Conservation (phyloP, 805 yeast species). For the Saturnispora gosingensis region DNA sequence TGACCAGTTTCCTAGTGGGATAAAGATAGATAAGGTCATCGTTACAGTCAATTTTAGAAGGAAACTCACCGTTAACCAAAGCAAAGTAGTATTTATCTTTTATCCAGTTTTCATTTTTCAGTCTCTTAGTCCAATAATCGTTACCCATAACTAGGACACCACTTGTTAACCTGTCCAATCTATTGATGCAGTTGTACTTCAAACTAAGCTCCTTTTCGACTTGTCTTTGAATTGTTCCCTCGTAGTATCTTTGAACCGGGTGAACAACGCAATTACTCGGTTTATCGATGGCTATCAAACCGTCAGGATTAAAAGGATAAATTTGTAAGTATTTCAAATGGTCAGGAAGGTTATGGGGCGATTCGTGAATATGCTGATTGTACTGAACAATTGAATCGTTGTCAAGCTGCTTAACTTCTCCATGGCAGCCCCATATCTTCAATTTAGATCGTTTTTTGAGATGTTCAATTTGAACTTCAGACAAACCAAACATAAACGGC, state of each 20-base stretch:
- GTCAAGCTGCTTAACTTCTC: background rate
- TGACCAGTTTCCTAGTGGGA: conserved; percentile 16
- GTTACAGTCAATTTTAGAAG: conserved; percentile 22
- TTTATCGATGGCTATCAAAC: conserved; percentile 33
- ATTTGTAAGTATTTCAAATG: background rate
- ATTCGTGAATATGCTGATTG: conserved; percentile 12
- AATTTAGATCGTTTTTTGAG: background rate
- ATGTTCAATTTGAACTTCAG: background rate
- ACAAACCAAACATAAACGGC: conserved; percentile 10
- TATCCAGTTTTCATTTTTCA: conserved; percentile 17
- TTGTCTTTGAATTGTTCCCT: conserved; percentile 38
- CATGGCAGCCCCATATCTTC: conserved; percentile 2
- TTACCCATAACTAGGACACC: conserved; percentile 40
- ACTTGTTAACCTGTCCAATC: conserved; percentile 44
- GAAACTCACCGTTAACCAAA: conserved; percentile 32
- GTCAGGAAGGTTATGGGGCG: conserved; percentile 3
- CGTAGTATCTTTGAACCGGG: conserved; percentile 36
- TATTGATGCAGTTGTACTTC: conserved; percentile 31
- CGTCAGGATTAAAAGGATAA: background rate
- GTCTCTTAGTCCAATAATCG: conserved; percentile 22
- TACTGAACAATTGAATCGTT: conserved; percentile 4
- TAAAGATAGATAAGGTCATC: conserved; percentile 30
- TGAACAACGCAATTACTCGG: conserved; percentile 47
- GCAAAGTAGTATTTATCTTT: conserved; percentile 35
- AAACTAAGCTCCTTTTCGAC: conserved; percentile 24